phyloP scores from a whole-genome alignment of 2,329 filamentous ascomycete genomes.

The Cladosporium sp. region DNA sequence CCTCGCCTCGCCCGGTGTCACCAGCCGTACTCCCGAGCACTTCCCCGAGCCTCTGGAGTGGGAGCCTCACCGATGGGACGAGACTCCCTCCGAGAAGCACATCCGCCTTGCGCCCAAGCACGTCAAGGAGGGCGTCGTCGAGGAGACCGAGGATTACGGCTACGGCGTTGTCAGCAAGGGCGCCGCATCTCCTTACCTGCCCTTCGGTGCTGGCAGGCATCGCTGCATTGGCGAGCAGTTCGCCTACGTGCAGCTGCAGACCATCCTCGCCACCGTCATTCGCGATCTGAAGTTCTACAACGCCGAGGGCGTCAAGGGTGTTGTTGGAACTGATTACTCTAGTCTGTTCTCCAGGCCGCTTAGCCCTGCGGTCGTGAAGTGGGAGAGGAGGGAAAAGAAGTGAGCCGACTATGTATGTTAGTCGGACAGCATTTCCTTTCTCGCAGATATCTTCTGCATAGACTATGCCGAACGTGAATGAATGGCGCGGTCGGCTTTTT shows the following conservation, averaged over 20 bases:
- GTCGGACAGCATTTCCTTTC: background rate
- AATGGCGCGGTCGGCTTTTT: background rate
- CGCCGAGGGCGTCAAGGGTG: conserved; percentile 62
- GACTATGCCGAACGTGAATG: background rate
- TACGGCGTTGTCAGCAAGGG: conserved; percentile 93
- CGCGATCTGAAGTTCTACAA: conserved; percentile 77
- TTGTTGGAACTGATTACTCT: conserved; percentile 66
- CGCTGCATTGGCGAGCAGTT: conserved; percentile 97
- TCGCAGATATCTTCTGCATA: background rate
- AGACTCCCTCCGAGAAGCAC: conserved; percentile 47
- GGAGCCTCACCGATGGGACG: conserved; percentile 90
- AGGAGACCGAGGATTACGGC: conserved; percentile 82
- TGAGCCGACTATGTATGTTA: background rate
- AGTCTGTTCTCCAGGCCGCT: conserved; percentile 47
- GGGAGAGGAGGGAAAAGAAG: conserved; percentile 60
- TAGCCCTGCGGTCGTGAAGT: conserved; percentile 57
- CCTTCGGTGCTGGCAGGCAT: conserved; percentile 89
- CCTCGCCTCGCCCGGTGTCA: conserved; percentile 80
- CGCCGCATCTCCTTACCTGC: conserved; percentile 81
- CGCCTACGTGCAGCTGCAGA: conserved; percentile 86
- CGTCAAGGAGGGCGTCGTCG: conserved; percentile 30
- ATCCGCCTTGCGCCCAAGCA: conserved; percentile 25
- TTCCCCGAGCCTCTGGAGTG: conserved; percentile 80
- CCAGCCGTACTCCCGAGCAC: conserved; percentile 64
- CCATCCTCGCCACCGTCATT: conserved; percentile 73